Evolutionary conservation across 768 basidiomycete genomes (phyloP).

Genomic region (Boletus fagicola): DNA sequence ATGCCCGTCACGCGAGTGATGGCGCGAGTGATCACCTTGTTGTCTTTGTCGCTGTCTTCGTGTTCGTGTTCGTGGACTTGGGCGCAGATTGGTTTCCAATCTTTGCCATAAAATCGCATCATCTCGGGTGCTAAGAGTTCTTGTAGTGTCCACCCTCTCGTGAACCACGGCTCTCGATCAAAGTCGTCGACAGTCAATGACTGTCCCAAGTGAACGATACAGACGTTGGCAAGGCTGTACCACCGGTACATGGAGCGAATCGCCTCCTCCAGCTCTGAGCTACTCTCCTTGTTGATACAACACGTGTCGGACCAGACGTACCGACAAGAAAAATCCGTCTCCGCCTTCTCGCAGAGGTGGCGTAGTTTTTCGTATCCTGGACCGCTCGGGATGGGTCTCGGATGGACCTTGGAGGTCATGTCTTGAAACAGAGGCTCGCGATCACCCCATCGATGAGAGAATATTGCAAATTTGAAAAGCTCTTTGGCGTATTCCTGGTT

Average conservation of each 20-base stretch:
- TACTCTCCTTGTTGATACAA: constrained; percentile 14
- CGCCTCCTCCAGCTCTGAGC: constrained; percentile 12
- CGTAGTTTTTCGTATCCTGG: constrained; percentile 8
- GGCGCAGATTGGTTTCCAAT: constrained; percentile 12
- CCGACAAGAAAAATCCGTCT: constrained; percentile 2
- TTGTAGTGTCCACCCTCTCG: constrained; percentile 14
- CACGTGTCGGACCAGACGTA: constrained; percentile 17
- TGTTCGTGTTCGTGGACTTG: neutral
- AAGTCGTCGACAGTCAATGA: constrained; percentile 17
- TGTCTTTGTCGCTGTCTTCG: constrained; percentile 5
- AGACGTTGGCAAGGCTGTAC: constrained; percentile 19
- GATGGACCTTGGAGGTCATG: neutral
- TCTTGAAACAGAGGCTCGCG: constrained; percentile 5
- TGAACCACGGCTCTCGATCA: constrained; percentile 14
- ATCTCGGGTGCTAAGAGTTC: constrained; percentile 12
- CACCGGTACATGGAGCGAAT: constrained; percentile 16
- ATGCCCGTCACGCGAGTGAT: constrained; percentile 9
- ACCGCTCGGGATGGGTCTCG: neutral
- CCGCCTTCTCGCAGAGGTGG: constrained; percentile 8
- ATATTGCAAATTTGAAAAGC: constrained; percentile 8
- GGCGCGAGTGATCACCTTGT: neutral
- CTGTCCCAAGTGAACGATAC: constrained; percentile 15
- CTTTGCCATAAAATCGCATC: constrained; percentile 13
- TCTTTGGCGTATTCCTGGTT: constrained; percentile 8
- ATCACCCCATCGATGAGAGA: constrained; percentile 13